phyloP scores from a whole-genome alignment of 1,139 yeast genomes.

The Pichia sp. region DNA sequence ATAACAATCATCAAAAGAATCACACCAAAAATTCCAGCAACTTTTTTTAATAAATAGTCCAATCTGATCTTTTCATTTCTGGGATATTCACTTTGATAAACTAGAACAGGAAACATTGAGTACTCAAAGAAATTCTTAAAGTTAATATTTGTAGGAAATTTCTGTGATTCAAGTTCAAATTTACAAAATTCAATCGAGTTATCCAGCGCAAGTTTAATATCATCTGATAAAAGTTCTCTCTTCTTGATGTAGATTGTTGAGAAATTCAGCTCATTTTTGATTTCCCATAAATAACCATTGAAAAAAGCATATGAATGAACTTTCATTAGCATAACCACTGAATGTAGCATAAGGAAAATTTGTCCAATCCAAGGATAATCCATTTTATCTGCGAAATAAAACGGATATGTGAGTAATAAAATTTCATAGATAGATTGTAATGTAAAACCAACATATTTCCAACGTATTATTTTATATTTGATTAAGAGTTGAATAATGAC shows the following conservation, averaged over 20 bases:
- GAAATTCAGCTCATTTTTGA: conserved; percentile 47
- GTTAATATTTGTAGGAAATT: conserved; percentile 71
- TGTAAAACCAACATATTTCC: conserved; percentile 59
- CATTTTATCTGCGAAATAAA: conserved; percentile 45
- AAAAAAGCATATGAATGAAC: conserved; percentile 86
- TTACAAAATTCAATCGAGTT: conserved; percentile 55
- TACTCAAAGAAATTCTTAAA: conserved; percentile 60
- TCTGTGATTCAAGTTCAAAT: conserved; percentile 53
- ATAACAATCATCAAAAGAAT: conserved; percentile 74
- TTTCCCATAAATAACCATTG: conserved; percentile 80
- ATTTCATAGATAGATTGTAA: conserved; percentile 54
- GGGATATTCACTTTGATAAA: conserved; percentile 74
- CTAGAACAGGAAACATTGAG: conserved; percentile 88
- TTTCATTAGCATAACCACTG: conserved; percentile 84
- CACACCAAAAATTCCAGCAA: conserved; percentile 79
- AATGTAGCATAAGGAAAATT: conserved; percentile 73
- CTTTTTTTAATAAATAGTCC: conserved; percentile 62
- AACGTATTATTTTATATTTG: conserved; percentile 37
- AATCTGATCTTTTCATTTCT: conserved; percentile 64
- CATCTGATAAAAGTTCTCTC: conserved; percentile 25
- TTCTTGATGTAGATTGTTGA: conserved; percentile 35
- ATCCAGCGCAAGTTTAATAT: conserved; percentile 31
- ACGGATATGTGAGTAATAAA: conserved; percentile 38
- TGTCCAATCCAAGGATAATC: conserved; percentile 81
- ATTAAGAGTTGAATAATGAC: conserved; percentile 50